A percentile compares a stretch with the other conserved stretches of the same genome.
These are phyloP conservation scores for Trypanosoma cruzi DNA, from an alignment of 208 protist species.

Conservation along the genomic window DNA sequence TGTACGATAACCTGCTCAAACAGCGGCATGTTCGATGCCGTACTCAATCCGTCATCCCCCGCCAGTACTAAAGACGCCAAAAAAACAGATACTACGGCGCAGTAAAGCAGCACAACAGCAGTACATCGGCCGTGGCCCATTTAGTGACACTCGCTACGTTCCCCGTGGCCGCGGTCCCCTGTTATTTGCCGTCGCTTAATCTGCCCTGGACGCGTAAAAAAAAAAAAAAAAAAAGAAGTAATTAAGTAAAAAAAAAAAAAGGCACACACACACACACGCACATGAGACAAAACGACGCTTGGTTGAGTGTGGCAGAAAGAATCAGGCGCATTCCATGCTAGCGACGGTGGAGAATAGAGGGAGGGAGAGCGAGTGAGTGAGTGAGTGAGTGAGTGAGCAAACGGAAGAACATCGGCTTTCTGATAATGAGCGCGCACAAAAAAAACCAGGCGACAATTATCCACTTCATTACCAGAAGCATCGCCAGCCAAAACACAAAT, in stretches of 20 bases:
- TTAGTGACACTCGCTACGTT: neutral
- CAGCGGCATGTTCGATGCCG: slow-evolving; percentile 25
- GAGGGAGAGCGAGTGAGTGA: too few species aligned
- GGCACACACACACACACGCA: neutral
- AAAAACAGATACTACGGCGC: neutral
- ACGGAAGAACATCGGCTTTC: neutral
- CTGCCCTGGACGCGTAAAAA: slow-evolving; percentile 6
- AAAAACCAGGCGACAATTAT: neutral
- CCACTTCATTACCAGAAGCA: neutral
- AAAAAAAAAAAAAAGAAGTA: slow-evolving; percentile 18
- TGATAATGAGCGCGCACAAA: neutral
- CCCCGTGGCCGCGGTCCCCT: too few species aligned
- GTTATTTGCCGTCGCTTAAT: neutral
- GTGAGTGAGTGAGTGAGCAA: too few species aligned
- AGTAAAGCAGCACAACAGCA: neutral
- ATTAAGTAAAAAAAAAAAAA: slow-evolving; percentile 7
- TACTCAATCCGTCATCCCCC: neutral
- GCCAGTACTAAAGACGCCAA: neutral
- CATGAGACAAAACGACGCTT: neutral
- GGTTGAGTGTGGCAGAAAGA: neutral
- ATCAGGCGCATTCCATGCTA: neutral
- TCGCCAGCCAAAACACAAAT: neutral
- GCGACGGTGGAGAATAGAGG: neutral
- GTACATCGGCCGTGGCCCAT: neutral
- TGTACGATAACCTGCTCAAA: slow-evolving; percentile 62